These are phyloP conservation scores for Larix kaempferi DNA, from an alignment of 75 land plant species.

Conservation along the genomic window DNA sequence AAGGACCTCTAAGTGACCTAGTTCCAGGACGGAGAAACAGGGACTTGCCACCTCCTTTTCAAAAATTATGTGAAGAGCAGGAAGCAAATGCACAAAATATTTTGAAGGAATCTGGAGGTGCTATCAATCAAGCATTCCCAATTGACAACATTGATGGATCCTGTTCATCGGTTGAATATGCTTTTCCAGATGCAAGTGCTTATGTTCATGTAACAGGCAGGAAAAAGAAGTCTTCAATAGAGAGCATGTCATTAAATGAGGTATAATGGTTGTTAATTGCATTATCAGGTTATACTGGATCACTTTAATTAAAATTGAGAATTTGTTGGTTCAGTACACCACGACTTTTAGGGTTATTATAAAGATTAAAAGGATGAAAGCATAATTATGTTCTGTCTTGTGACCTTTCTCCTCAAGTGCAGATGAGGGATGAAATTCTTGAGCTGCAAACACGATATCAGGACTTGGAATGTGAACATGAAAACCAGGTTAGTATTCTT, in stretches of 20 bases:
- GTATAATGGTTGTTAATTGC: not conserved
- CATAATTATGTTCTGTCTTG: not conserved
- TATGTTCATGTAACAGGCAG: constrained; percentile 53
- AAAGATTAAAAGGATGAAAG: not conserved
- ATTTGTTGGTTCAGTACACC: not conserved
- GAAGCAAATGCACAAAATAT: constrained; percentile 6
- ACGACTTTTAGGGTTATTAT: not conserved
- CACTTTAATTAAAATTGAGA: not conserved
- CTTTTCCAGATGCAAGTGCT: constrained; percentile 50
- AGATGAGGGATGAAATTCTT: constrained; percentile 29
- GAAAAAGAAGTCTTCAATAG: constrained; percentile 29
- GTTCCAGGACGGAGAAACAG: constrained; percentile 16
- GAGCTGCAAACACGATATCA: constrained; percentile 44
- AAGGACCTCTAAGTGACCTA: not conserved
- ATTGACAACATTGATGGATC: constrained; percentile 3
- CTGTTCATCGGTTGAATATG: constrained; percentile 7
- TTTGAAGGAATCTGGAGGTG: not conserved
- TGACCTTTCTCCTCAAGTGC: not conserved
- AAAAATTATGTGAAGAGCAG: constrained; percentile 47
- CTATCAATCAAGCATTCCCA: not conserved
- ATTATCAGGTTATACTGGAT: not conserved
- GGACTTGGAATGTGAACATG: constrained; percentile 36
- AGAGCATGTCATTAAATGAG: constrained; percentile 17
- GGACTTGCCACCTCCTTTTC: constrained; percentile 62
- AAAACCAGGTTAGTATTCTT: constrained; percentile 30